phyloP scores from a whole-genome alignment of 2,329 filamentous ascomycete species.

The Pseudocercospora eumusae region DNA sequence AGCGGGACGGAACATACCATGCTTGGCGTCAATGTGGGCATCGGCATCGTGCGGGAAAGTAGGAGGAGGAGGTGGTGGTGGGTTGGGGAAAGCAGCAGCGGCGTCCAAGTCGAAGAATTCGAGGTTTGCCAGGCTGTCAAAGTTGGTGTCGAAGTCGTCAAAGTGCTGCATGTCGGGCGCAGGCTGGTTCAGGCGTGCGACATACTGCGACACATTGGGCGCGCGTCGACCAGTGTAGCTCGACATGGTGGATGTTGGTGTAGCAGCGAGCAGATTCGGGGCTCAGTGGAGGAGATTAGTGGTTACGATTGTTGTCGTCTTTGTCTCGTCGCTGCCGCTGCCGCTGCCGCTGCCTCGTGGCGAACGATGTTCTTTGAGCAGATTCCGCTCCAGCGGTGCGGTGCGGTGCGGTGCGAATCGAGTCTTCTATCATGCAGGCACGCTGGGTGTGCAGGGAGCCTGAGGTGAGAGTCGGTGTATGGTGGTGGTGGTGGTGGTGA shows the following conservation, averaged over 20 bases:
- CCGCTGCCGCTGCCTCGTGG: slow-evolving; percentile 11
- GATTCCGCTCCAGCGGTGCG: neutral
- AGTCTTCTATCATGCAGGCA: too few species aligned
- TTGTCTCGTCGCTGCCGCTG: slow-evolving; percentile 6
- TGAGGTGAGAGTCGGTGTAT: too few species aligned
- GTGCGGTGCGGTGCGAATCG: neutral
- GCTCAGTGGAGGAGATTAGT: neutral
- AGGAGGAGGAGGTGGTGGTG: too few species aligned
- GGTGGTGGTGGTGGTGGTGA: too few species aligned
- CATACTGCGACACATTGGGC: slow-evolving; percentile 86
- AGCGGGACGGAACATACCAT: slow-evolving; percentile 18
- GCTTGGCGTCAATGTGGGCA: slow-evolving; percentile 18
- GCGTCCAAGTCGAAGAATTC: slow-evolving; percentile 69
- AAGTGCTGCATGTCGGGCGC: slow-evolving; percentile 61
- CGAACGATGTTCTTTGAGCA: slow-evolving; percentile 3
- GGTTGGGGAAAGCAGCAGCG: slow-evolving; percentile 14
- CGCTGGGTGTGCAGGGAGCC: too few species aligned
- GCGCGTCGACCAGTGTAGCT: slow-evolving; percentile 71
- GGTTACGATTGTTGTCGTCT: slow-evolving; percentile 9
- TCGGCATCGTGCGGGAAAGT: slow-evolving; percentile 14
- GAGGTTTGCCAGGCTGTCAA: slow-evolving; percentile 59
- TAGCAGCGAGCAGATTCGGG: slow-evolving; percentile 1
- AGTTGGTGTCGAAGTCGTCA: slow-evolving; percentile 58
- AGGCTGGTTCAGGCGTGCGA: slow-evolving; percentile 77
- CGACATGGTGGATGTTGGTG: slow-evolving; percentile 57